Evolutionary conservation across 192 early-diverging fungal species (phyloP).

Genomic region (Umbelopsis sp.): DNA sequence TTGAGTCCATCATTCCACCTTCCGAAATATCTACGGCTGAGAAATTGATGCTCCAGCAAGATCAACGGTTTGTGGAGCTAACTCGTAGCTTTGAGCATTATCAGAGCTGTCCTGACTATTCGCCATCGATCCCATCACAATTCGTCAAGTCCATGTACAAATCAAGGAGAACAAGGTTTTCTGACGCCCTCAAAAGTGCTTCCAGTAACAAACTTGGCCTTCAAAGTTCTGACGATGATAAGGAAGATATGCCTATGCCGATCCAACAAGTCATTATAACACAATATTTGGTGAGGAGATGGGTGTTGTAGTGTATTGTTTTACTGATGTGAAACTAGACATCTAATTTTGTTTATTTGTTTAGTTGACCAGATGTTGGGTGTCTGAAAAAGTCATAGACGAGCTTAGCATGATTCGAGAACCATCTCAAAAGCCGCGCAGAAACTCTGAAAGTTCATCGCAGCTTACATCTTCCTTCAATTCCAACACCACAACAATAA

Average conservation of each 20-base stretch:
- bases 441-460: conserved; percentile 18
- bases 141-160: not conserved
- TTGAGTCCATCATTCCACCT: not conserved
- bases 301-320: not conserved
- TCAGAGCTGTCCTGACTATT: not conserved
- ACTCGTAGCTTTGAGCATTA: conserved; percentile 1
- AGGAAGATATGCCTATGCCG: not conserved
- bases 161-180: not conserved
- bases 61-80: conserved; percentile 41
- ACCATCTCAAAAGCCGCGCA: conserved; percentile 44
- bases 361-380: conserved; percentile 68
- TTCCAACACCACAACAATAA: conserved; percentile 17
- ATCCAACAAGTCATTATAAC: not conserved
- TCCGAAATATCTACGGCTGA: not conserved
- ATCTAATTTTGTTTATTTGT: conserved; percentile 52
- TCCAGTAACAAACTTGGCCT: conserved; percentile 1
- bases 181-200: conserved; percentile 12
- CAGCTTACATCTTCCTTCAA: conserved; percentile 2
- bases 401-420: conserved; percentile 68
- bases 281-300: conserved; percentile 1
- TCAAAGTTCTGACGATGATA: not conserved
- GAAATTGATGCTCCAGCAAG: conserved; percentile 31
- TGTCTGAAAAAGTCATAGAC: conserved; percentile 73
- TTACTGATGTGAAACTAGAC: not conserved
- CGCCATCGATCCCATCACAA: not conserved